phyloP scores from a whole-genome alignment of 2,329 filamentous ascomycete genomes.

The Talaromyces sp. region DNA sequence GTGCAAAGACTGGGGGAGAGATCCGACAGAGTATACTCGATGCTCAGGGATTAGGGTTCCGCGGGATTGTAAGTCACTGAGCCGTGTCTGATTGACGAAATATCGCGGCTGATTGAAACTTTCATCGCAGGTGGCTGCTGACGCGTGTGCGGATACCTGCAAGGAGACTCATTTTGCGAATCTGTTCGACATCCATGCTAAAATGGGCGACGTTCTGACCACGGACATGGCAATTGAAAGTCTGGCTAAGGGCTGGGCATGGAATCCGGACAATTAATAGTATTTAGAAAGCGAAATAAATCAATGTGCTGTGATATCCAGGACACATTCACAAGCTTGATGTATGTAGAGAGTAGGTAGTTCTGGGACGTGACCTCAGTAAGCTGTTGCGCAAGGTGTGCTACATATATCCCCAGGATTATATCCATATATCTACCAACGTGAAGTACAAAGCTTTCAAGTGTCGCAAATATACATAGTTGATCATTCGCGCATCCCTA shows the following conservation, averaged over 20 bases:
- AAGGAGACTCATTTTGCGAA: constrained; percentile 11
- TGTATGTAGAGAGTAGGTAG: too few species aligned
- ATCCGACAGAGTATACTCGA: not conserved
- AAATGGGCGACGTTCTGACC: constrained; percentile 5
- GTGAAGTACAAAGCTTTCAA: too few species aligned
- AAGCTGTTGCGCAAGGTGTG: too few species aligned
- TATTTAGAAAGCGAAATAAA: not conserved
- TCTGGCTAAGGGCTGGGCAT: not conserved
- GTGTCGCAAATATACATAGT: too few species aligned
- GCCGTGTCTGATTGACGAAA: too few species aligned
- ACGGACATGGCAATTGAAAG: constrained; percentile 2
- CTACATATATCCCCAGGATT: too few species aligned
- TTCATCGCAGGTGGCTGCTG: not conserved
- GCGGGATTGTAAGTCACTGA: not conserved
- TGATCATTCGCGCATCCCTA: too few species aligned
- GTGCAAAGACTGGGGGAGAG: not conserved
- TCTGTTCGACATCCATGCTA: constrained; percentile 4
- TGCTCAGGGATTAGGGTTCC: not conserved
- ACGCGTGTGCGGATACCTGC: constrained; percentile 4
- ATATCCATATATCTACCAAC: too few species aligned
- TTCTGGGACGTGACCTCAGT: too few species aligned
- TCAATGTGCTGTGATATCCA: too few species aligned
- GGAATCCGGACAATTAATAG: not conserved
- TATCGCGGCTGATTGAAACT: not conserved
- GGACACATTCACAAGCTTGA: not conserved